phyloP scores from a whole-genome alignment of 2,329 filamentous ascomycete genomes.

The Leptographium wingfieldii region DNA sequence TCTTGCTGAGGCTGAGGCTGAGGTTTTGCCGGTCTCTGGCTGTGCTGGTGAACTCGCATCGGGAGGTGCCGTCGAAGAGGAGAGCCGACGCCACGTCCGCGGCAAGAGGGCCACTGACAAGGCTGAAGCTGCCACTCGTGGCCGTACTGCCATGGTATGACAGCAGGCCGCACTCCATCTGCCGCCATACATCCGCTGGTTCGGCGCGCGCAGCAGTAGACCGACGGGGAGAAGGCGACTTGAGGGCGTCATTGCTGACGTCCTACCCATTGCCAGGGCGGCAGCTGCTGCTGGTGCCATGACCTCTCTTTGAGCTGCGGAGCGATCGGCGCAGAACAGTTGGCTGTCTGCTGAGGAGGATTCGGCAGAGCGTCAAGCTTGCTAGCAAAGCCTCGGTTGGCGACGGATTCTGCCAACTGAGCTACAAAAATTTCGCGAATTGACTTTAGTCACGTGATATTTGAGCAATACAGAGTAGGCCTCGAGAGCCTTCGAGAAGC shows the following conservation, averaged over 20 bases:
- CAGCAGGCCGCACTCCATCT: neutral
- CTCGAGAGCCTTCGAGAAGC: no score
- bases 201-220: neutral
- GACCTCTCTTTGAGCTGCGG: neutral
- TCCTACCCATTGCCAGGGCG: neutral
- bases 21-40: neutral
- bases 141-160: neutral
- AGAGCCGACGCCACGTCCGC: neutral
- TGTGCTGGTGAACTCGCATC: neutral
- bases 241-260: neutral
- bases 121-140: neutral
- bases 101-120: neutral
- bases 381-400: neutral
- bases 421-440: neutral
- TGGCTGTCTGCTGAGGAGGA: neutral
- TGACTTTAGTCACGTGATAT: neutral
- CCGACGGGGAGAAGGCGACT: neutral
- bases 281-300: neutral
- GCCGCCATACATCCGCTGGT: neutral
- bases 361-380: neutral
- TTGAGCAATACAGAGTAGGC: neutral
- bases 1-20: conserved; percentile 21
- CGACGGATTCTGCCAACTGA: neutral
- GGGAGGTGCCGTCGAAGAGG: neutral
- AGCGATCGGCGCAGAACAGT: neutral